Evolutionary conservation across 208 protist genomes (phyloP).

Genomic region (Wallacemonas collosoma): DNA sequence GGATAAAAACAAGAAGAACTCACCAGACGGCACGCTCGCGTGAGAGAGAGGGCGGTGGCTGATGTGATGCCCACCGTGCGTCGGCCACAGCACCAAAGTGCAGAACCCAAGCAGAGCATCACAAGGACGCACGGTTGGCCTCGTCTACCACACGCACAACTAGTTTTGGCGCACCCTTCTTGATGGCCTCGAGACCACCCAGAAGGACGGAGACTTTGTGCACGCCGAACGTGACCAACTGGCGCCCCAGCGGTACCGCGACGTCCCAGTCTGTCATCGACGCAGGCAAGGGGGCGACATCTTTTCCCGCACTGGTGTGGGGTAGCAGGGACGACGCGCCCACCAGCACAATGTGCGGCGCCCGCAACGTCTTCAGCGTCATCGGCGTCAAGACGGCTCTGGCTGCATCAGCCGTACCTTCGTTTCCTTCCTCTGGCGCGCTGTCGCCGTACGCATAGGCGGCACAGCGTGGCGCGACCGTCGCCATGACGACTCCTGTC

Average conservation of each 20-base stretch:
- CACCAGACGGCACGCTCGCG: too few species aligned
- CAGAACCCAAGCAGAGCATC: too few species aligned
- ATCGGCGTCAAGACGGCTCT: constrained; percentile 24
- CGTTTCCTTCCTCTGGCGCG: neutral
- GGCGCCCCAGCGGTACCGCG: constrained; percentile 43
- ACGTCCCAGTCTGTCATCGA: constrained; percentile 22
- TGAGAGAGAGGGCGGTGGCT: too few species aligned
- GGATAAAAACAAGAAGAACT: too few species aligned
- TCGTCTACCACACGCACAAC: constrained; percentile 26
- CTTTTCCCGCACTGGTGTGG: neutral
- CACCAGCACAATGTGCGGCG: constrained; percentile 47
- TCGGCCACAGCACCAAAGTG: too few species aligned
- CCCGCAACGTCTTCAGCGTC: constrained; percentile 27
- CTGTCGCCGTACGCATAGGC: neutral
- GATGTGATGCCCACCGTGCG: too few species aligned
- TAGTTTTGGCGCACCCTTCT: constrained; percentile 38
- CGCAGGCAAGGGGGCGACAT: neutral
- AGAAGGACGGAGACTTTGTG: constrained; percentile 67
- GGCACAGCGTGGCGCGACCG: constrained; percentile 24
- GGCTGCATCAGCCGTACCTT: neutral
- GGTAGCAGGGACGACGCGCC: constrained; percentile 3
- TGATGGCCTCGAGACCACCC: constrained; percentile 52
- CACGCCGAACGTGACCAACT: constrained; percentile 51
- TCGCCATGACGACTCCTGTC: constrained; percentile 43
- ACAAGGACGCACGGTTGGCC: constrained; percentile 4